These are phyloP conservation scores for Daldinia eschscholtzii DNA, from an alignment of 2,329 filamentous ascomycete species.

Conservation along the genomic window DNA sequence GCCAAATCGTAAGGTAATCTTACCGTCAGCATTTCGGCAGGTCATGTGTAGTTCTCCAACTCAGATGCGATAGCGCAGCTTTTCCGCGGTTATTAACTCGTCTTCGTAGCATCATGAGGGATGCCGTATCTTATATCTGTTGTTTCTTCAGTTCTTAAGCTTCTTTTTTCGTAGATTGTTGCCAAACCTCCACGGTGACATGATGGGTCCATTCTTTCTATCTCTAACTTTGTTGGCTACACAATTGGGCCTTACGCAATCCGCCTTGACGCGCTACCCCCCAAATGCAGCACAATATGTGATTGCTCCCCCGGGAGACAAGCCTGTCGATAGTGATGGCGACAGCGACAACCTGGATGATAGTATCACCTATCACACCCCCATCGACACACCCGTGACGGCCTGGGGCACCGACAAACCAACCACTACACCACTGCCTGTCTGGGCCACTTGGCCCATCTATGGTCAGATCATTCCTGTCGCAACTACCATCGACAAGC, in stretches of 20 bases:
- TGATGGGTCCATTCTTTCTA: neutral
- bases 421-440: neutral
- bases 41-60: neutral
- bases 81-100: neutral
- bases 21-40: neutral
- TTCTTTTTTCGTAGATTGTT: neutral
- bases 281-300: neutral
- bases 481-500: neutral
- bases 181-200: neutral
- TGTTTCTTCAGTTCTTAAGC: neutral
- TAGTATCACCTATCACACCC: neutral
- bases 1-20: neutral
- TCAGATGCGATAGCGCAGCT: neutral
- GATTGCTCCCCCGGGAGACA: neutral
- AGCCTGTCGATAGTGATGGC: neutral
- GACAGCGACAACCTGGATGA: neutral
- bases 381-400: neutral
- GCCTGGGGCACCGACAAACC: neutral
- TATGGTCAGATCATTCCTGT: neutral
- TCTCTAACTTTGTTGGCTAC: neutral
- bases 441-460: neutral
- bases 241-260: neutral
- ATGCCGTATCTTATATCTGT: neutral
- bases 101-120: neutral
- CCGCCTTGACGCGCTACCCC: neutral